These are phyloP conservation scores for Echria macrotheca DNA, from an alignment of 495 filamentous ascomycete genomes.

Conservation along the genomic window DNA sequence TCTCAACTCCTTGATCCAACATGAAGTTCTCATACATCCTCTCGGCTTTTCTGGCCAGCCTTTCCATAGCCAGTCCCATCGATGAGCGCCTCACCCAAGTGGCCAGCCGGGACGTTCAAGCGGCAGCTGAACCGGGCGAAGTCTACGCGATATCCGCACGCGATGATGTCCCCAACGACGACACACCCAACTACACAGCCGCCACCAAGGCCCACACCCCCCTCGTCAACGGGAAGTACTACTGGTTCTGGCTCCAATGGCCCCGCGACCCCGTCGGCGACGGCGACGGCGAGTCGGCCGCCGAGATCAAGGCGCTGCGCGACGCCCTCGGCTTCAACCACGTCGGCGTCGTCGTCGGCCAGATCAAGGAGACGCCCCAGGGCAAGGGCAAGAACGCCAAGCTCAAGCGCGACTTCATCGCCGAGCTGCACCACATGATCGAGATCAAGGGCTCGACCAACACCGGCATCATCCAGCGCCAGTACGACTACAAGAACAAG, in stretches of 20 bases:
- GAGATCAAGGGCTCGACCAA: background rate
- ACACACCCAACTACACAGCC: too few species aligned
- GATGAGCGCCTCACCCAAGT: too few species aligned
- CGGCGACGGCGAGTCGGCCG: slow-evolving; percentile 7
- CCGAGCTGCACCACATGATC: slow-evolving; percentile 12
- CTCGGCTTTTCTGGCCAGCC: slow-evolving; percentile 15
- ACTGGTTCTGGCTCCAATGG: slow-evolving; percentile 12
- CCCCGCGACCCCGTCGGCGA: background rate
- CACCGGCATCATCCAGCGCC: background rate
- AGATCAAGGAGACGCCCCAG: slow-evolving; percentile 14
- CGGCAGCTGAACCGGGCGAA: too few species aligned
- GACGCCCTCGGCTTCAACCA: slow-evolving; percentile 18
- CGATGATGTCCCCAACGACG: too few species aligned
- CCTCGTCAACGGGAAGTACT: slow-evolving; percentile 12
- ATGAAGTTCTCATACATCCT: slow-evolving; percentile 17
- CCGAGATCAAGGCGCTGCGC: slow-evolving; percentile 11
- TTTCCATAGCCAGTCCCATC: slow-evolving; percentile 17
- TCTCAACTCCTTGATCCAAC: too few species aligned
- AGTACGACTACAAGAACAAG: background rate
- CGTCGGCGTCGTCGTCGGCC: slow-evolving; percentile 18
- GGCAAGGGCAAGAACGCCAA: slow-evolving; percentile 13
- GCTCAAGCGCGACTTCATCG: slow-evolving; percentile 15
- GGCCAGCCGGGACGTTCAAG: too few species aligned
- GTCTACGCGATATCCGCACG: too few species aligned
- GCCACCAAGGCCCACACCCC: slow-evolving; percentile 1